Conservation (phyloP, 306 rosid genomes). For the Fragaria iinumae region DNA sequence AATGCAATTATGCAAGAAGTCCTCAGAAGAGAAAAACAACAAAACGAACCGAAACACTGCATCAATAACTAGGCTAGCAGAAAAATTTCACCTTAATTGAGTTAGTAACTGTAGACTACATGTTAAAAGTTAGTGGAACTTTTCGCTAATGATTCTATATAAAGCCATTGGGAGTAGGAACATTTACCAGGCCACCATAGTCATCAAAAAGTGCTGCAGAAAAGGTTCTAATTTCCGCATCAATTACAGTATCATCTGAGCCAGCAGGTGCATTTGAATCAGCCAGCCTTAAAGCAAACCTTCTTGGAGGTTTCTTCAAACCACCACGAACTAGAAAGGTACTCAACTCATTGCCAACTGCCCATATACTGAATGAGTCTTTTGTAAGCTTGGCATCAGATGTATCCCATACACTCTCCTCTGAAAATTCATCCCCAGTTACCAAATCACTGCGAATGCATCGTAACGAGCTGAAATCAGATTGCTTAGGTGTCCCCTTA, state of each 20-base stretch:
- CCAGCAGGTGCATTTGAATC: conserved; percentile 63
- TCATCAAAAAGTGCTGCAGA: conserved; percentile 94
- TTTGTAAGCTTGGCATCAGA: conserved; percentile 60
- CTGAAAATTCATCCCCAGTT: conserved; percentile 74
- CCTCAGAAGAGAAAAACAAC: not conserved
- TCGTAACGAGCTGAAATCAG: conserved; percentile 64
- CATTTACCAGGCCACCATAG: conserved; percentile 96
- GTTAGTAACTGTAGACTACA: not conserved
- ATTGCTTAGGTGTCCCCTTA: conserved; percentile 72
- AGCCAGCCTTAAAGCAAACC: conserved; percentile 85
- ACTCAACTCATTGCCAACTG: conserved; percentile 82
- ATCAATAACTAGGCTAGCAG: not conserved
- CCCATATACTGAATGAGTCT: conserved; percentile 81
- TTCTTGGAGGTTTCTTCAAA: conserved; percentile 83
- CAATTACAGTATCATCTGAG: conserved; percentile 69
- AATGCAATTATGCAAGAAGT: not conserved
- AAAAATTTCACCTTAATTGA: not conserved
- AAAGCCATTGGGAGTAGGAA: conserved; percentile 24
- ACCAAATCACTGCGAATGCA: conserved; percentile 91
- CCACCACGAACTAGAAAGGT: conserved; percentile 82
- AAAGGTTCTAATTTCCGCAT: conserved; percentile 78
- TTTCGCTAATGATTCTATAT: not conserved
- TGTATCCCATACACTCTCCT: conserved; percentile 91
- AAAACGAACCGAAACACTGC: not conserved
- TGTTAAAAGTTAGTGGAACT: not conserved